A percentile compares a stretch with the other conserved stretches of the same genome.
Evolutionary conservation across 2,329 filamentous ascomycete genomes (phyloP).

Genomic region (Penicillium concentricum): DNA sequence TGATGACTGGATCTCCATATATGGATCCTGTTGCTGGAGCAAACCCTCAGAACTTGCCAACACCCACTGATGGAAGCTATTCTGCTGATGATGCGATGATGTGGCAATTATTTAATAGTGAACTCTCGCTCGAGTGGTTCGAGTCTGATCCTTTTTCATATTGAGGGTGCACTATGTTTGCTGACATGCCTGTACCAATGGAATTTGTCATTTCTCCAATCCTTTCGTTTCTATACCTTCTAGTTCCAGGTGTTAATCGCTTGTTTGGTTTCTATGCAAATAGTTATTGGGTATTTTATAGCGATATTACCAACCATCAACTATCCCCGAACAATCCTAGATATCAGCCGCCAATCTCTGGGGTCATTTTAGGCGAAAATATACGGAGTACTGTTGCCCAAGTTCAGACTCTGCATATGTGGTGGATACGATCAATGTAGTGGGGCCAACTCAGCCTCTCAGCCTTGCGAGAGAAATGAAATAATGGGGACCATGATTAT

Average conservation of each 20-base stretch:
- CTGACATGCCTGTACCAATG: neutral
- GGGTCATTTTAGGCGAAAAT: neutral
- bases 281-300: neutral
- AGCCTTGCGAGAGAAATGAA: neutral
- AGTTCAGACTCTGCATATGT: neutral
- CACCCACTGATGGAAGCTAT: neutral
- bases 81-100: slow-evolving; percentile 18
- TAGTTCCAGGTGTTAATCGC: too few relatives aligned
- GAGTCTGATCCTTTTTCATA: slow-evolving; percentile 7
- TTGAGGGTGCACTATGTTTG: neutral
- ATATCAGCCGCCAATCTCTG: neutral
- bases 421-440: neutral
- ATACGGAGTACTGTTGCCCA: neutral
- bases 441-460: neutral
- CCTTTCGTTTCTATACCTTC: neutral
- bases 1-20: neutral
- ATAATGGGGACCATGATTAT: neutral
- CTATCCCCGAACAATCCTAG: too few relatives aligned
- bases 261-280: neutral
- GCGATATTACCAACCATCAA: neutral
- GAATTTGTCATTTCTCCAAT: neutral
- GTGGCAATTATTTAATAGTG: slow-evolving; percentile 25
- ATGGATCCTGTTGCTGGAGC: neutral
- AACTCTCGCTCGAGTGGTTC: slow-evolving; percentile 21
- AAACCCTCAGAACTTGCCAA: neutral